phyloP scores from a whole-genome alignment of 2,329 filamentous ascomycete species.

The Tolypocladium cylindrosporum region DNA sequence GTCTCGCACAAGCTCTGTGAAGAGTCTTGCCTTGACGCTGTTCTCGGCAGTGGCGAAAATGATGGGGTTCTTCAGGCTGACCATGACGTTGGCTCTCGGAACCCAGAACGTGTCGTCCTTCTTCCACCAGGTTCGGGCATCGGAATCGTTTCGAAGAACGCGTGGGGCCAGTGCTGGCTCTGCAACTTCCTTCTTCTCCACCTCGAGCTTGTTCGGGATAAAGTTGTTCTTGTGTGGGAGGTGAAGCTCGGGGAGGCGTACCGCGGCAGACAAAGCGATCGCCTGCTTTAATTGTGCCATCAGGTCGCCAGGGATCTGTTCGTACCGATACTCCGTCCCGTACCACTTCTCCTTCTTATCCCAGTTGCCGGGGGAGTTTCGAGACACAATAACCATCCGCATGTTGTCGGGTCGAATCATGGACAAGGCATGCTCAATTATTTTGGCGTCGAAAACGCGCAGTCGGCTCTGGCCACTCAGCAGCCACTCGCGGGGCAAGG shows the following conservation, averaged over 20 bases:
- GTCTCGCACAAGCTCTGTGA: slow-evolving; percentile 78
- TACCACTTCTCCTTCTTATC: slow-evolving; percentile 94
- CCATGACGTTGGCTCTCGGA: slow-evolving; percentile 79
- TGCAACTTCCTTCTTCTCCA: slow-evolving; percentile 85
- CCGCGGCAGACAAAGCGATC: slow-evolving; percentile 41
- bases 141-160: slow-evolving; percentile 74
- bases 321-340: slow-evolving; percentile 81
- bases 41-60: slow-evolving; percentile 72
- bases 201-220: slow-evolving; percentile 84
- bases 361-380: slow-evolving; percentile 76
- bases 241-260: slow-evolving; percentile 62
- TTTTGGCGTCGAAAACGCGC: slow-evolving; percentile 68
- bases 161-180: slow-evolving; percentile 65
- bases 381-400: slow-evolving; percentile 71
- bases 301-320: slow-evolving; percentile 69
- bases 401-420: slow-evolving; percentile 83
- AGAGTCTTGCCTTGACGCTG: slow-evolving; percentile 67
- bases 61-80: slow-evolving; percentile 70
- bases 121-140: slow-evolving; percentile 87
- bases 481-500: slow-evolving; percentile 75
- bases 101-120: slow-evolving; percentile 99
- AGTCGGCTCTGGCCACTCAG: slow-evolving; percentile 71
- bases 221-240: slow-evolving; percentile 93
- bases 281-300: slow-evolving; percentile 60
- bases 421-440: slow-evolving; percentile 63